These are phyloP conservation scores for Begonia fuchsioides DNA, from an alignment of 306 rosid species.

Conservation along the genomic window DNA sequence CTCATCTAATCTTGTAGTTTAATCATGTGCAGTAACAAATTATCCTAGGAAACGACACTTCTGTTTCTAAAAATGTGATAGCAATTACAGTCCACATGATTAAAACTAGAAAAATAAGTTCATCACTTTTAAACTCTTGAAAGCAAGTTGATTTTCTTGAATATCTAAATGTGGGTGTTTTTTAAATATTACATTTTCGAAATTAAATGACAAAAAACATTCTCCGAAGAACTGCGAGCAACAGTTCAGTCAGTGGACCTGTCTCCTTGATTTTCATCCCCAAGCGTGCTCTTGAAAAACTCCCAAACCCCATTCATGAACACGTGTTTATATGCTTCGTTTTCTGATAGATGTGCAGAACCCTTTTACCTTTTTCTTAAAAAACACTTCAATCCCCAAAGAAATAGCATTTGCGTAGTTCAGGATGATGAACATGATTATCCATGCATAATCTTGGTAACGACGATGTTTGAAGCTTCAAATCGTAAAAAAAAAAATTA, in stretches of 20 bases:
- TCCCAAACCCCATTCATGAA: slow-evolving; percentile 44
- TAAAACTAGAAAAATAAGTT: slow-evolving; percentile 56
- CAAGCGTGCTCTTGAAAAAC: slow-evolving; percentile 86
- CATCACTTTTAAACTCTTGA: too few species aligned
- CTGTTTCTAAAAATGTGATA: slow-evolving; percentile 17
- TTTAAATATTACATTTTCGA: slow-evolving; percentile 10
- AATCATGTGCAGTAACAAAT: too few species aligned
- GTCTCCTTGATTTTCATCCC: slow-evolving; percentile 93
- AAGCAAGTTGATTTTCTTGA: slow-evolving; percentile 7
- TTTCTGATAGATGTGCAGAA: slow-evolving; percentile 4
- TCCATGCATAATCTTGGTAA: too few species aligned
- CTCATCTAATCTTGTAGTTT: too few species aligned
- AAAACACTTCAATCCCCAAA: too few species aligned
- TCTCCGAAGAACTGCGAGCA: slow-evolving; percentile 51
- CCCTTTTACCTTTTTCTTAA: too few species aligned
- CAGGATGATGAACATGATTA: too few species aligned
- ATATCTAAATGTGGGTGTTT: slow-evolving; percentile 5
- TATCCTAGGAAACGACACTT: background rate
- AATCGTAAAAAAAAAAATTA: too few species aligned
- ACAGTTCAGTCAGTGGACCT: slow-evolving; percentile 51
- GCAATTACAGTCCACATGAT: slow-evolving; percentile 66
- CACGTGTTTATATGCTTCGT: slow-evolving; percentile 53
- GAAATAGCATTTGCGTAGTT: too few species aligned
- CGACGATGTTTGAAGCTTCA: too few species aligned
- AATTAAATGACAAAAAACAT: slow-evolving; percentile 64